Percentiles rank a stretch among this genome's conserved stretches.
Evolutionary conservation across 2,329 filamentous ascomycete species (phyloP).

Genomic region (Paraphaeosphaeria minitans): DNA sequence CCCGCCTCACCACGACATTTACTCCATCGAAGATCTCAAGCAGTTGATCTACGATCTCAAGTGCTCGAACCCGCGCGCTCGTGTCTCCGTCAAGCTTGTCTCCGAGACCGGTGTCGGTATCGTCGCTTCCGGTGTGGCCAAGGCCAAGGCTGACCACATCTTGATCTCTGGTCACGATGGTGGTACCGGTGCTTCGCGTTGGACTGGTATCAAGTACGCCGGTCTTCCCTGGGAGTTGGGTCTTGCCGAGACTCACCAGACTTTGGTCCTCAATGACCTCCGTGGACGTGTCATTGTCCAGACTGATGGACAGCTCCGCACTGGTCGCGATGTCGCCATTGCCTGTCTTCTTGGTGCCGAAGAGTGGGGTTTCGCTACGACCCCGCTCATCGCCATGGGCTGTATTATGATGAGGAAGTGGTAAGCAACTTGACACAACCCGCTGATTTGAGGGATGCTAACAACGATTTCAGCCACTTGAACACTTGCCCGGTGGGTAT

Average conservation of each 20-base stretch:
- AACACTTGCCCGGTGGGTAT: conserved; percentile 94
- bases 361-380: conserved; percentile 95
- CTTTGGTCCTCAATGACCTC: conserved; percentile 91
- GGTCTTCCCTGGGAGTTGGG: conserved; percentile 96
- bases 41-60: conserved; percentile 98
- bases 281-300: conserved; percentile 95
- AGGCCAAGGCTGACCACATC: conserved; percentile 96
- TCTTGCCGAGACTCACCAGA: conserved; percentile 96
- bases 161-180: conserved; percentile 96
- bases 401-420: conserved; percentile 94
- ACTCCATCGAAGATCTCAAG: conserved; percentile 97
- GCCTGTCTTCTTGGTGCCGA: conserved; percentile 96
- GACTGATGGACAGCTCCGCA: conserved; percentile 92
- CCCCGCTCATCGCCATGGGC: conserved; percentile 93
- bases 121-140: conserved; percentile 94
- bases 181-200: conserved; percentile 93
- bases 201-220: conserved; percentile 99
- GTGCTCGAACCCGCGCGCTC: conserved; percentile 89
- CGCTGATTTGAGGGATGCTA: conserved; percentile 5
- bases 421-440: background rate
- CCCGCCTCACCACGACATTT: conserved; percentile 96
- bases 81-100: conserved; percentile 95
- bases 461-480: conserved; percentile 15
- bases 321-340: conserved; percentile 90
- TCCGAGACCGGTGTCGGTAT: conserved; percentile 98